Percentiles rank a stretch among this genome's conserved stretches.
These are phyloP conservation scores for Lepidium africanum DNA, from an alignment of 345 rosid genomes.

Conservation along the genomic window DNA sequence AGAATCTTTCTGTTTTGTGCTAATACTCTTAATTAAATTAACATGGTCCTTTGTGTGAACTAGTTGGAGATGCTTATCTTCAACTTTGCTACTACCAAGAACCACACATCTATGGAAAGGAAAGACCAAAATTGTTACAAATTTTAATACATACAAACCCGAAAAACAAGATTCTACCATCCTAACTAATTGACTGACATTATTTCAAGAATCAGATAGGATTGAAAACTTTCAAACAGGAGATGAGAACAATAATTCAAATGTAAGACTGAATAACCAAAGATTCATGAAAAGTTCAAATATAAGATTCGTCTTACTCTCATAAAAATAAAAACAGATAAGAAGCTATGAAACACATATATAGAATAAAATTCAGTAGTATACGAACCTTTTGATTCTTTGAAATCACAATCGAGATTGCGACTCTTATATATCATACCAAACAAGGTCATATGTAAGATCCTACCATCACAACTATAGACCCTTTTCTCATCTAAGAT, in stretches of 20 bases:
- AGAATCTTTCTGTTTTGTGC: constrained; percentile 51
- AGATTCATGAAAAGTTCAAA: neutral
- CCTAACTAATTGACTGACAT: neutral
- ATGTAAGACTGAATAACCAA: neutral
- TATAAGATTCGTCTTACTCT: neutral
- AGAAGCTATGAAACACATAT: neutral
- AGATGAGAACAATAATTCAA: neutral
- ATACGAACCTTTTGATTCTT: neutral
- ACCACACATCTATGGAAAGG: constrained; percentile 57
- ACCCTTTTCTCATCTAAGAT: neutral
- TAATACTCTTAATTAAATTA: constrained; percentile 49
- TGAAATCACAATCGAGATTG: neutral
- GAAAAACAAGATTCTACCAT: neutral
- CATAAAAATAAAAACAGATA: neutral
- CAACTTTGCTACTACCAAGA: constrained; percentile 56
- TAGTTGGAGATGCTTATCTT: constrained; percentile 45
- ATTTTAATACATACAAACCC: neutral
- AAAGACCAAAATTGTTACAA: neutral
- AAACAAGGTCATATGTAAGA: neutral
- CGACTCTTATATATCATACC: neutral
- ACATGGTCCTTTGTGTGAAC: constrained; percentile 70
- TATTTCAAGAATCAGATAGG: neutral
- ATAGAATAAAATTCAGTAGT: neutral
- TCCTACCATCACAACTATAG: neutral
- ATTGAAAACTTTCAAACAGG: constrained; percentile 18